phyloP scores from a whole-genome alignment of 148 eudicot genomes.

The Fallopia convolvulus region DNA sequence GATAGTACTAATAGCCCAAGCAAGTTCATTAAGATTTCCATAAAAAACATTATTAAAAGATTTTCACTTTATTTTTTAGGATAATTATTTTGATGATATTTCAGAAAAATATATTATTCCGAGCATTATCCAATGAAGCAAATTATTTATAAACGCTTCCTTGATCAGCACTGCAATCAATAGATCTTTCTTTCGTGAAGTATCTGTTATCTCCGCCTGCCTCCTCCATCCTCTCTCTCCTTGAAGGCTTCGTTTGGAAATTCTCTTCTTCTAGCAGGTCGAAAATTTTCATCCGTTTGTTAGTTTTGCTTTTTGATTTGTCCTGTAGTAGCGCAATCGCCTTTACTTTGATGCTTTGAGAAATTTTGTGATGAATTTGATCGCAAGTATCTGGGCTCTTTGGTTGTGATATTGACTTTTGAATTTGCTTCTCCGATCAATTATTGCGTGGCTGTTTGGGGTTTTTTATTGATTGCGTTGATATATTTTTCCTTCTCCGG shows the following conservation, averaged over 20 bases:
- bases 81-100: background rate
- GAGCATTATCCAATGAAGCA: background rate
- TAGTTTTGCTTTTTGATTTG: background rate
- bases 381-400: background rate
- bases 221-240: background rate
- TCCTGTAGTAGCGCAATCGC: background rate
- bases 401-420: constrained; percentile 3
- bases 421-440: background rate
- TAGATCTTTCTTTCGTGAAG: background rate
- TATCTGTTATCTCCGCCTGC: constrained; percentile 6
- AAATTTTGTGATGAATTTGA: constrained; percentile 2
- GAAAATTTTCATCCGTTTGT: background rate
- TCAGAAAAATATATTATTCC: background rate
- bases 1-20: background rate
- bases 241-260: background rate
- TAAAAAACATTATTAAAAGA: background rate
- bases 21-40: background rate
- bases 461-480: background rate
- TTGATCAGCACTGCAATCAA: background rate
- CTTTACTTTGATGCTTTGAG: background rate
- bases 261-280: constrained; percentile 5
- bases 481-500: background rate
- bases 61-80: background rate
- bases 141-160: background rate
- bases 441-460: background rate